Evolutionary conservation across 345 rosid genomes (phyloP), one percentile per base, ranked within the genome.

Genomic region (Salix suchowensis): DNA sequence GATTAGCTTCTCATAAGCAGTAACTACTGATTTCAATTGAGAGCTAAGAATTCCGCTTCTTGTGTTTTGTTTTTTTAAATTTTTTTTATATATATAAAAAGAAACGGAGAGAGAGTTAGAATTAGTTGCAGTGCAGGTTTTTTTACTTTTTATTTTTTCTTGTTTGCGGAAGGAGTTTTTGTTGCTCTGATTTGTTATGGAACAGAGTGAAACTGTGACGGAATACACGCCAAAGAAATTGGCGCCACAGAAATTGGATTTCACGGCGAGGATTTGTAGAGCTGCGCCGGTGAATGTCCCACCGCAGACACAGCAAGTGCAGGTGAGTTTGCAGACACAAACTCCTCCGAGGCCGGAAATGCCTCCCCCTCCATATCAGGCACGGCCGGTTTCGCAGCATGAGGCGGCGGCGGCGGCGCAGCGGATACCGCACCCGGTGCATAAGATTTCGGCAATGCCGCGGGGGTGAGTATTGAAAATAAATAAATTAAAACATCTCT

Each of bases 201-300:
- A 84, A 76, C 82, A 87, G 71, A 75, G 79, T 66, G 87, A 88
- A 70, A 73, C 82, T 19, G 80, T 82, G 79, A 74, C 86, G 67
- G 87, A 76, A 80, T 86, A 80, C 32, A 78, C 82, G 42, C 85
- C 80, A 24, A 88, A 86, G 78, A 81, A 82, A 69, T 46, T 85
- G 65, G 88, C 87, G 68, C 86, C 87, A 68, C 91, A 87, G 19
- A 60, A 60, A 75, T 82, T 86, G 76, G 93, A 89, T 88, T 85
- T 86, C 85, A 84, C 82, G 5, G 71, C 77, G 21, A 68, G 75
- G 24, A 24, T 75, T 26, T 78, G 82, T 68, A 77, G 81, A 48
- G 71, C 87, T 48, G 83, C 23, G 50, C 72, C 72, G 73, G 83
- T 65, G 34, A 37, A 34, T 10, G n/a, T 15, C 67, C 26, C 66